phyloP scores from a whole-genome alignment of 371 early-diverging fungal species.

The Mortierella sp. region DNA sequence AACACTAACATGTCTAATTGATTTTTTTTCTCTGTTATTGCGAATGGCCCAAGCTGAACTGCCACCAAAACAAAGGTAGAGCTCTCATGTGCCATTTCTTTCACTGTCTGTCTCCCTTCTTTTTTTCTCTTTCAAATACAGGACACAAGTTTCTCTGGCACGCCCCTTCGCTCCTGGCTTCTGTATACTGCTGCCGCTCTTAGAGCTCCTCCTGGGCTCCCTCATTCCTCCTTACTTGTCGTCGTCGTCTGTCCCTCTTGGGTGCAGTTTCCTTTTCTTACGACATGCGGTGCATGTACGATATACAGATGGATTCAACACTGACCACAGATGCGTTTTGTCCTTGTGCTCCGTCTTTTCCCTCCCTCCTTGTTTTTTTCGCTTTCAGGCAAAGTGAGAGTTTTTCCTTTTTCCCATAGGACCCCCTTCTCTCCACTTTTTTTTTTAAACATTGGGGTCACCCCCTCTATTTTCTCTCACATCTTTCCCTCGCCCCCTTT shows the following conservation, averaged over 20 bases:
- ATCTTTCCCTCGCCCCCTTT: not conserved
- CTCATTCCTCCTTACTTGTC: not conserved
- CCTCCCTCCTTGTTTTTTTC: not conserved
- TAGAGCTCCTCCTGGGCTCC: not conserved
- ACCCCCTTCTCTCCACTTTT: not conserved
- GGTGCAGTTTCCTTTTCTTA: too few species aligned
- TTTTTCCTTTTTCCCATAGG: not conserved
- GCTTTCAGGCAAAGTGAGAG: not conserved
- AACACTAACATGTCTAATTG: slow-evolving; percentile 4
- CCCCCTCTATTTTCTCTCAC: not conserved
- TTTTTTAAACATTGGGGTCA: not conserved
- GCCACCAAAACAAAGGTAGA: too few species aligned
- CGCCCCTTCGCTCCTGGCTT: not conserved
- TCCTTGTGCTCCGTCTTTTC: not conserved
- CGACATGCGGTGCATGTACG: not conserved
- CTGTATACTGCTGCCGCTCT: not conserved
- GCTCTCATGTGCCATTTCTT: not conserved
- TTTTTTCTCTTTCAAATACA: not conserved
- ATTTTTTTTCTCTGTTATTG: not conserved
- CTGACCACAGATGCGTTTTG: not conserved
- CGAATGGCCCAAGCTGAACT: not conserved
- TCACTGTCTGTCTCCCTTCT: not conserved
- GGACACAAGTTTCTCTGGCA: not conserved
- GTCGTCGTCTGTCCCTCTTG: not conserved
- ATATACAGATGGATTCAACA: not conserved